These are phyloP conservation scores for Trametes sp. DNA, from an alignment of 1,284 basidiomycete species.

Conservation along the genomic window DNA sequence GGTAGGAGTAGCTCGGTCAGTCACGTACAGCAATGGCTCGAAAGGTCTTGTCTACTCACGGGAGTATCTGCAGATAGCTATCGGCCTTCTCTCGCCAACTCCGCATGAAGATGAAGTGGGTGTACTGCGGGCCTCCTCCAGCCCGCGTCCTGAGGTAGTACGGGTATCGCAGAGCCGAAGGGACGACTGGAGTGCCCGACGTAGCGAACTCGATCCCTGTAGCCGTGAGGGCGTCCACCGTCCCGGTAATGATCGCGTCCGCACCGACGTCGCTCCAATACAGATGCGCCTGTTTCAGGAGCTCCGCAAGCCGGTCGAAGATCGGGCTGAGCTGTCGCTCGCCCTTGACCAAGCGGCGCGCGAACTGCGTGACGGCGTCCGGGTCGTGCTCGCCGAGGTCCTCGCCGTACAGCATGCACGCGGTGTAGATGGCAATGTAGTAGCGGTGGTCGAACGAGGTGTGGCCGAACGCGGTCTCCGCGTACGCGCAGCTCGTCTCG, in stretches of 20 bases:
- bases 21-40: neutral
- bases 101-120: slow-evolving; percentile 31
- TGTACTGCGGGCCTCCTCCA: slow-evolving; percentile 28
- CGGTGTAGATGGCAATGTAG: slow-evolving; percentile 32
- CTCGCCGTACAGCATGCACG: slow-evolving; percentile 33
- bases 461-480: slow-evolving; percentile 27
- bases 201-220: slow-evolving; percentile 28
- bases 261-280: slow-evolving; percentile 30
- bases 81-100: slow-evolving; percentile 30
- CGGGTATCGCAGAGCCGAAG: slow-evolving; percentile 25
- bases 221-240: slow-evolving; percentile 26
- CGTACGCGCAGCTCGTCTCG: slow-evolving; percentile 28
- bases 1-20: neutral
- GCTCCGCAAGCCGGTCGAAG: slow-evolving; percentile 26
- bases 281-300: slow-evolving; percentile 26
- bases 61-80: slow-evolving; percentile 28
- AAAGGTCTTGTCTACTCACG: slow-evolving; percentile 15
- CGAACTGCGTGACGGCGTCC: slow-evolving; percentile 26
- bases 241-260: slow-evolving; percentile 29
- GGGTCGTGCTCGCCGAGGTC: slow-evolving; percentile 27
- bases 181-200: slow-evolving; percentile 15
- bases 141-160: slow-evolving; percentile 29
- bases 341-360: slow-evolving; percentile 25
- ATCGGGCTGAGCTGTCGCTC: slow-evolving; percentile 24
- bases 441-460: slow-evolving; percentile 25